Evolutionary conservation across 176 grass and related monocot species (phyloP), one percentile per base, ranked within the genome.

Genomic region (Aechmea fasciata): DNA sequence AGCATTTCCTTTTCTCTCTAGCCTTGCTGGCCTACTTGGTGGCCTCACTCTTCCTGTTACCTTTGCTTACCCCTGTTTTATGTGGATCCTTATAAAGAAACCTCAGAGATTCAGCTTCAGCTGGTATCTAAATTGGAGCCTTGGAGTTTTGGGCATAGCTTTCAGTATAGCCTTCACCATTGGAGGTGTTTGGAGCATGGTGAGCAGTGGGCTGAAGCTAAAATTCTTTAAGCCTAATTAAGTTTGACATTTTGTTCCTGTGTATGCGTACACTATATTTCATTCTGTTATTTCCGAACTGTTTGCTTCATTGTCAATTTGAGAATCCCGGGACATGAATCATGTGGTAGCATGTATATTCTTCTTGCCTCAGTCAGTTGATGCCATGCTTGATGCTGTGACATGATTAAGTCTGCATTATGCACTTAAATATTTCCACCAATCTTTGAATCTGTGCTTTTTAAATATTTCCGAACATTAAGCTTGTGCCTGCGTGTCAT

Each of bases 201-300:
- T 97, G 47, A 90, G 76, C 78, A 92, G 70, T 54, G 94, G 94
- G 65, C 88, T 97, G 29, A 97, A 97, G 63, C 69, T 97, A 24
- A 97, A 90, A 75, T 97, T 97, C 81, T 97, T 97, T 80, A 97
- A 92, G 62, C 86, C 89, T 47, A 97, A 69, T 64, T 97, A 92
- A 47, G 49, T 74, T 66, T 63, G 48, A 41, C 33, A 7, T 41
- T 41, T 41, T 41, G 33, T 41, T 41, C 33, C 5, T 7, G 33
- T 41, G 33, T 41, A 41, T 41, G 33, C 33, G 33, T 41, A 7
- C 33, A 41, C 5, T 41, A 0, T 41, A 0, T 41, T 41, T 41
- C 33, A 41, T 41, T 41, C 33, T 41, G 33, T 41, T 41, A 7
- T 41, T 41, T 41, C 33, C 6, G 33, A 41, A 41, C 33, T 41